A percentile compares a stretch with the other conserved stretches of the same genome.
Conservation (phyloP, 1,284 basidiomycete genomes). For the Austropuccinia psidii region DNA sequence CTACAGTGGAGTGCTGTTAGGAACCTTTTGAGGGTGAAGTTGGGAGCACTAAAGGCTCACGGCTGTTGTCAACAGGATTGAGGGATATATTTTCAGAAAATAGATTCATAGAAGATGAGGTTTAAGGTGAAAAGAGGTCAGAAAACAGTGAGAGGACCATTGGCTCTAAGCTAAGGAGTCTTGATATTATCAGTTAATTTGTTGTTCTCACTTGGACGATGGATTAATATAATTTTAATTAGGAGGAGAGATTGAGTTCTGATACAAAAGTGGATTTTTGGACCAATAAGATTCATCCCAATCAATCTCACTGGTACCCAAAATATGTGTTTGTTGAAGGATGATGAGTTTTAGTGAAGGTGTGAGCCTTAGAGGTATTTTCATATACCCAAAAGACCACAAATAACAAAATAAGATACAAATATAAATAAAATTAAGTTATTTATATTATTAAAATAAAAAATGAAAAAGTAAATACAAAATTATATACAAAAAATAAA, state of each 20-base stretch:
- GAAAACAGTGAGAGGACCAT: background rate
- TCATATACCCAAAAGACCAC: too few relatives aligned
- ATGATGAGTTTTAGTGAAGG: conserved; percentile 6
- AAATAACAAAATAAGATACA: too few relatives aligned
- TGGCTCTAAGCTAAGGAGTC: background rate
- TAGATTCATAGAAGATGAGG: background rate
- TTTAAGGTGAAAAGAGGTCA: background rate
- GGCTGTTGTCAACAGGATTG: conserved; percentile 3
- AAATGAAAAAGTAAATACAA: too few relatives aligned
- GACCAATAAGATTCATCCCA: background rate
- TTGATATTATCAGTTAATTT: too few relatives aligned
- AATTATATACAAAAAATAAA: too few relatives aligned
- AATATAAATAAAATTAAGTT: too few relatives aligned
- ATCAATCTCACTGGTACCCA: background rate
- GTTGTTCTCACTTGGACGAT: too few relatives aligned
- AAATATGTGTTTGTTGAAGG: background rate
- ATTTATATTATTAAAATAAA: too few relatives aligned
- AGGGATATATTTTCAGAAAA: background rate
- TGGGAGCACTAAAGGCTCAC: conserved; percentile 35
- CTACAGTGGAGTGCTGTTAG: conserved; percentile 31
- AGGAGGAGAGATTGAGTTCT: too few relatives aligned
- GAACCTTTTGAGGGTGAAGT: conserved; percentile 33
- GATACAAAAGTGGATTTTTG: background rate
- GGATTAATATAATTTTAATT: too few relatives aligned
- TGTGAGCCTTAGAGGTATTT: conserved; percentile 26